Percentiles rank a stretch among this genome's conserved stretches.
These are phyloP conservation scores for Fusarium aywerte DNA, from an alignment of 2,329 filamentous ascomycete species.

Conservation along the genomic window DNA sequence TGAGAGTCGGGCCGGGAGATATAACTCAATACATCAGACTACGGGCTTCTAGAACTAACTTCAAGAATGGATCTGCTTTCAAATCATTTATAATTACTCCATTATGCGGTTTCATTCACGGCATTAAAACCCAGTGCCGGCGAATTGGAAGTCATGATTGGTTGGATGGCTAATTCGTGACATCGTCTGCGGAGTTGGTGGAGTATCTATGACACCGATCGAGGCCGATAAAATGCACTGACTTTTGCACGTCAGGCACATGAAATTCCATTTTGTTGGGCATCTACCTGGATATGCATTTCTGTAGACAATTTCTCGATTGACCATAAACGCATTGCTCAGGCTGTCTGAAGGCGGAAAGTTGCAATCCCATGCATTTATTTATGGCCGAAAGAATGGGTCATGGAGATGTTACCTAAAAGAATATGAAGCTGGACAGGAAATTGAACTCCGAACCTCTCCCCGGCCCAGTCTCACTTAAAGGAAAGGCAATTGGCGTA, in stretches of 20 bases:
- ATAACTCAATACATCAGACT: not conserved
- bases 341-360: not conserved
- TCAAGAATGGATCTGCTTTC: not conserved
- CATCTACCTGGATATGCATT: no score
- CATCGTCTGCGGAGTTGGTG: not conserved
- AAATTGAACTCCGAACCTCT: slow-evolving; percentile 10
- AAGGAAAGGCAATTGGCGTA: no score
- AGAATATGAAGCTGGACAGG: slow-evolving; percentile 7
- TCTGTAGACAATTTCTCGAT: no score
- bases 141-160: not conserved
- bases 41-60: not conserved
- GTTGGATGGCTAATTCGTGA: not conserved
- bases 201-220: not conserved
- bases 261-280: no score
- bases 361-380: no score
- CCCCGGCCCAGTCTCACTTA: not conserved
- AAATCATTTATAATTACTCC: not conserved
- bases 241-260: not conserved
- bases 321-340: no score
- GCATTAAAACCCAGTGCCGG: not conserved
- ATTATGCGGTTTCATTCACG: not conserved
- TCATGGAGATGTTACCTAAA: not conserved
- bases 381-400: not conserved
- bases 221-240: not conserved
- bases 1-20: not conserved